These are phyloP conservation scores for Aegilops sharonensis DNA, from an alignment of 176 grass and related monocot genomes.

Conservation along the genomic window DNA sequence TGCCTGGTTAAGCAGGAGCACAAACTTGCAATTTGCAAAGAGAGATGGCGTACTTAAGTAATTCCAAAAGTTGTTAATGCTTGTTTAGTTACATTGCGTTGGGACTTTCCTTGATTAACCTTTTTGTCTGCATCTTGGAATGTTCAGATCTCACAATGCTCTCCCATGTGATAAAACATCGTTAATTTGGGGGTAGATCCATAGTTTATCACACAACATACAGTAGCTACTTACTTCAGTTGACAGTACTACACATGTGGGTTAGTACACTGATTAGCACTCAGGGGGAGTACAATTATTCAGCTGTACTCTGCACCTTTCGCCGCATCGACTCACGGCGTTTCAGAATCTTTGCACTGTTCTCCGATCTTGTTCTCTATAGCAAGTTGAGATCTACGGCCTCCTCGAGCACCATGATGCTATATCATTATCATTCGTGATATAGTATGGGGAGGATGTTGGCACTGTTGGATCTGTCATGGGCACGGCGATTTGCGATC, in stretches of 20 bases:
- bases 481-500: not conserved
- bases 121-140: not conserved
- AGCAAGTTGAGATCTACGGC: conserved; percentile 19
- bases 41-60: not conserved
- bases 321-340: too few species aligned
- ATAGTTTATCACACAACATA: not conserved
- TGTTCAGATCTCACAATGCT: not conserved
- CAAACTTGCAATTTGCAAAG: not conserved
- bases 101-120: not conserved
- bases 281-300: not conserved
- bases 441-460: not conserved
- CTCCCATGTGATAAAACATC: not conserved
- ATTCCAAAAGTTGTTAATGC: not conserved
- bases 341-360: conserved; percentile 26
- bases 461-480: not conserved
- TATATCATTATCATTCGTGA: not conserved
- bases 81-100: not conserved
- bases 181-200: not conserved
- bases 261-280: not conserved
- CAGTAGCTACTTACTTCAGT: not conserved
- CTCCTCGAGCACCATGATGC: not conserved
- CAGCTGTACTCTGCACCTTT: not conserved
- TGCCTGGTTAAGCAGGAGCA: not conserved
- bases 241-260: not conserved
- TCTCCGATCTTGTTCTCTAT: conserved; percentile 5